Evolutionary conservation across 2,329 filamentous ascomycete genomes (phyloP).

Genomic region (Fusarium sp.): DNA sequence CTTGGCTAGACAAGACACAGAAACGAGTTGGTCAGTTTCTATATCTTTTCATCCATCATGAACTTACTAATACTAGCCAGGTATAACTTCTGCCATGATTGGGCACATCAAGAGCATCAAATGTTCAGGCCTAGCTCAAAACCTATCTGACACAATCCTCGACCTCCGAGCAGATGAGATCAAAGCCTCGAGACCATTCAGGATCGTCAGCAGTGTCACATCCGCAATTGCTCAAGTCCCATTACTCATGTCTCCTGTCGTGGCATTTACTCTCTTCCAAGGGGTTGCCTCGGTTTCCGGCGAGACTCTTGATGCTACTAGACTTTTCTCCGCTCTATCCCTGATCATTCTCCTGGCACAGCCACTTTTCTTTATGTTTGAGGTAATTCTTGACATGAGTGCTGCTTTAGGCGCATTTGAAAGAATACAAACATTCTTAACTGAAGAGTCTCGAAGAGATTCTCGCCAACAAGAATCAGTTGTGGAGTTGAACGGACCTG

Average conservation of each 20-base stretch:
- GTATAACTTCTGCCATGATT: constrained; percentile 47
- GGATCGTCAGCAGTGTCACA: constrained; percentile 47
- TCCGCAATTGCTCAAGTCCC: constrained; percentile 49
- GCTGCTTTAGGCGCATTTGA: constrained; percentile 51
- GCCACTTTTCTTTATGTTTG: constrained; percentile 52
- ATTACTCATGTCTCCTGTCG: constrained; percentile 48
- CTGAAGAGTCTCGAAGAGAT: constrained; percentile 41
- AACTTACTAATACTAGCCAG: constrained; percentile 10
- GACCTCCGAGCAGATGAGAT: constrained; percentile 49
- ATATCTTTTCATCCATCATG: fast-evolving
- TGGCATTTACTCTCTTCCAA: constrained; percentile 52
- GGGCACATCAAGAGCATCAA: constrained; percentile 55
- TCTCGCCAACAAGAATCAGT: constrained; percentile 16
- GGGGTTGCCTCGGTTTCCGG: constrained; percentile 41
- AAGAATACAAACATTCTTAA: constrained; percentile 52
- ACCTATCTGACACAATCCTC: constrained; percentile 42
- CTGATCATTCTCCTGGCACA: constrained; percentile 50
- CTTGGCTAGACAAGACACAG: constrained; percentile 40
- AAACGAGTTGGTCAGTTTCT: constrained; percentile 40
- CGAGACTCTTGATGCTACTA: constrained; percentile 44
- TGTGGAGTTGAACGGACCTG: background rate
- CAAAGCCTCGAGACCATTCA: constrained; percentile 47
- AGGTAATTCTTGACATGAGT: constrained; percentile 49
- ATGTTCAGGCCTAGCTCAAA: constrained; percentile 50
- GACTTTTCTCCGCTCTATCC: constrained; percentile 54